These are phyloP conservation scores for Gastrodia elata DNA, from an alignment of 106 monocot genomes.

Conservation along the genomic window DNA sequence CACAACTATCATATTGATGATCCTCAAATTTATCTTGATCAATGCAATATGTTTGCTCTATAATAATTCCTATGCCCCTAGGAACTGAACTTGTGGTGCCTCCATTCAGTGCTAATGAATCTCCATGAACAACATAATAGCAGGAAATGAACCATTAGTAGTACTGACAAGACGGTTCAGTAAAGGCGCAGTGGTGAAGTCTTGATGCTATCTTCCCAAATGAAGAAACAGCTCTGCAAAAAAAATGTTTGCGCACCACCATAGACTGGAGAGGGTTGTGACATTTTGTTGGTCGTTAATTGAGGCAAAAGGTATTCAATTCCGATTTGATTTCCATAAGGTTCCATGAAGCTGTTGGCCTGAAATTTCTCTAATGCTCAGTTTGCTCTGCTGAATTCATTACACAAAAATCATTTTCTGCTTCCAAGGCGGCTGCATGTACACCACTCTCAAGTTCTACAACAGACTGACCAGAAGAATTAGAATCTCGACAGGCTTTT, in stretches of 20 bases:
- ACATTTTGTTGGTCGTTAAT: slow-evolving; percentile 11
- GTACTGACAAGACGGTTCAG: slow-evolving; percentile 17
- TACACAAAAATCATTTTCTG: slow-evolving; percentile 29
- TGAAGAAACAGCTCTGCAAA: slow-evolving; percentile 21
- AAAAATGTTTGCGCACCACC: slow-evolving; percentile 25
- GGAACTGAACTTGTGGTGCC: slow-evolving; percentile 20
- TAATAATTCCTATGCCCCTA: slow-evolving; percentile 28
- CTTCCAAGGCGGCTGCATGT: slow-evolving; percentile 8
- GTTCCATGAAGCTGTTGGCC: slow-evolving; percentile 8
- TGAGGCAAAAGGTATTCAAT: slow-evolving; percentile 20
- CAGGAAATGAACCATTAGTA: slow-evolving; percentile 20
- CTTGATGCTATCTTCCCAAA: slow-evolving; percentile 12
- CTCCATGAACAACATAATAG: slow-evolving; percentile 26
- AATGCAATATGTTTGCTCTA: slow-evolving; percentile 39
- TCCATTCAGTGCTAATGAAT: slow-evolving; percentile 25
- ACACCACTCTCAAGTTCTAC: slow-evolving; percentile 9
- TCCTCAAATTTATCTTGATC: slow-evolving; percentile 50
- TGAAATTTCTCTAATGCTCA: slow-evolving; percentile 15
- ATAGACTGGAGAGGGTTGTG: slow-evolving; percentile 9
- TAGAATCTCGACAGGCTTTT: slow-evolving; percentile 22
- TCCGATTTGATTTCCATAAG: slow-evolving; percentile 12
- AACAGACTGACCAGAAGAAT: background rate
- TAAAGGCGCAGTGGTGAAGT: slow-evolving; percentile 13
- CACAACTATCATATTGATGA: slow-evolving; percentile 31
- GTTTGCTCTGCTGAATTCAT: slow-evolving; percentile 28